Evolutionary conservation across 805 yeast genomes (phyloP).

Genomic region (Sugiyamaella americana): DNA sequence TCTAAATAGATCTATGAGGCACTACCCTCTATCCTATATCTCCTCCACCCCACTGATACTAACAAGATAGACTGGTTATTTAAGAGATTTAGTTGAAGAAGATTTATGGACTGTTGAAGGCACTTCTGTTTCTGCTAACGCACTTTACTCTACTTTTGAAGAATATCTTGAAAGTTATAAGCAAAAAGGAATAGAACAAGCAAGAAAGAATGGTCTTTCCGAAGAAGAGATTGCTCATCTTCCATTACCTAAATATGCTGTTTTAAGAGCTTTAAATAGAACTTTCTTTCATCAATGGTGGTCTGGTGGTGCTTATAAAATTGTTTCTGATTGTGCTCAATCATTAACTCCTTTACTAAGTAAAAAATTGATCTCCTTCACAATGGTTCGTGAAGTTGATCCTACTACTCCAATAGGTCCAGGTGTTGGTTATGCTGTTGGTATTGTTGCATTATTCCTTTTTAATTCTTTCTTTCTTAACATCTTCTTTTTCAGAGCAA

Average conservation of each 20-base stretch:
- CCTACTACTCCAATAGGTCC: constrained; percentile 35
- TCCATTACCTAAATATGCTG: constrained; percentile 19
- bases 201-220: constrained; percentile 37
- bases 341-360: constrained; percentile 64
- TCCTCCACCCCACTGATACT: too few species aligned
- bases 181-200: constrained; percentile 22
- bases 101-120: constrained; percentile 46
- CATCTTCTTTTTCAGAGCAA: constrained; percentile 56
- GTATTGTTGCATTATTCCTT: constrained; percentile 52
- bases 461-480: constrained; percentile 46
- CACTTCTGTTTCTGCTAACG: constrained; percentile 31
- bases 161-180: constrained; percentile 28
- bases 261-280: constrained; percentile 33
- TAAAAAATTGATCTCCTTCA: constrained; percentile 56
- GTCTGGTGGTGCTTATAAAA: constrained; percentile 31
- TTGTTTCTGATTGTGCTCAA: constrained; percentile 30
- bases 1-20: too few species aligned
- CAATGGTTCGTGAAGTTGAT: constrained; percentile 44
- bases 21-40: too few species aligned
- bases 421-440: constrained; percentile 76
- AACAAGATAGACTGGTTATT: constrained; percentile 44
- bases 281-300: constrained; percentile 34
- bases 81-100: constrained; percentile 51
- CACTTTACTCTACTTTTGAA: constrained; percentile 35
- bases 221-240: constrained; percentile 30